A percentile compares a stretch with the other conserved stretches of the same genome.
Evolutionary conservation across 2,329 filamentous ascomycete species (phyloP).

Genomic region (Emmonsiellopsis sp.): DNA sequence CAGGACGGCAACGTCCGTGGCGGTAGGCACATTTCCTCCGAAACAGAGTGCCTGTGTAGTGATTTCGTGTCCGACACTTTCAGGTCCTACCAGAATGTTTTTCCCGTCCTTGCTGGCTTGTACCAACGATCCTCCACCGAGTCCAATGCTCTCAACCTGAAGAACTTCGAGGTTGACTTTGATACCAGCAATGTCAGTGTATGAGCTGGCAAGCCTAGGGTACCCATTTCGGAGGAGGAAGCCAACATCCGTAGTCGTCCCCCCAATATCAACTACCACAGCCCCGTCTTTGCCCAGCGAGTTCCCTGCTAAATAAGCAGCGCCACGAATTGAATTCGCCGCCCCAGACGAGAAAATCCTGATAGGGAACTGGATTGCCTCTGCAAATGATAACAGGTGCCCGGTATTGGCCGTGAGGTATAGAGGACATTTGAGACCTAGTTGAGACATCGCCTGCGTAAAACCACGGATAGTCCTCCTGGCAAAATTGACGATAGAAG

Average conservation of each 20-base stretch:
- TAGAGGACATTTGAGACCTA: slow-evolving; percentile 45
- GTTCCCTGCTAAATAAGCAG: slow-evolving; percentile 46
- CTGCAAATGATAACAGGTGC: slow-evolving; percentile 46
- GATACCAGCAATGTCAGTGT: slow-evolving; percentile 53
- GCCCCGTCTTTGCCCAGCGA: slow-evolving; percentile 16
- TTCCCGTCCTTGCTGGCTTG: slow-evolving; percentile 22
- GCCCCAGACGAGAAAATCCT: slow-evolving; percentile 54
- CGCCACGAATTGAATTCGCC: slow-evolving; percentile 55
- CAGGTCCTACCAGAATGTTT: slow-evolving; percentile 41
- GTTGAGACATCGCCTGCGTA: slow-evolving; percentile 39
- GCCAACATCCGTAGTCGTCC: slow-evolving; percentile 57
- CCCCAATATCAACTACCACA: slow-evolving; percentile 54
- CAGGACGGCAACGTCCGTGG: slow-evolving; percentile 47
- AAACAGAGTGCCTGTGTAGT: slow-evolving; percentile 47
- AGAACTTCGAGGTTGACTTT: slow-evolving; percentile 54
- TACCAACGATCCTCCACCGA: slow-evolving; percentile 46
- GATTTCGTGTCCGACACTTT: slow-evolving; percentile 53
- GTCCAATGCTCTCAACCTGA: slow-evolving; percentile 46
- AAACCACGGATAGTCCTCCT: slow-evolving; percentile 49
- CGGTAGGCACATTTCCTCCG: slow-evolving; percentile 46
- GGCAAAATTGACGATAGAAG: slow-evolving; percentile 50
- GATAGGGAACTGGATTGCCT: slow-evolving; percentile 49
- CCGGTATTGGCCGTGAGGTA: slow-evolving; percentile 58
- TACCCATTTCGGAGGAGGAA: slow-evolving; percentile 53
- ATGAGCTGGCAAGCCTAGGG: slow-evolving; percentile 53